phyloP scores from a whole-genome alignment of 495 filamentous ascomycete species.

The Letharia lupina region DNA sequence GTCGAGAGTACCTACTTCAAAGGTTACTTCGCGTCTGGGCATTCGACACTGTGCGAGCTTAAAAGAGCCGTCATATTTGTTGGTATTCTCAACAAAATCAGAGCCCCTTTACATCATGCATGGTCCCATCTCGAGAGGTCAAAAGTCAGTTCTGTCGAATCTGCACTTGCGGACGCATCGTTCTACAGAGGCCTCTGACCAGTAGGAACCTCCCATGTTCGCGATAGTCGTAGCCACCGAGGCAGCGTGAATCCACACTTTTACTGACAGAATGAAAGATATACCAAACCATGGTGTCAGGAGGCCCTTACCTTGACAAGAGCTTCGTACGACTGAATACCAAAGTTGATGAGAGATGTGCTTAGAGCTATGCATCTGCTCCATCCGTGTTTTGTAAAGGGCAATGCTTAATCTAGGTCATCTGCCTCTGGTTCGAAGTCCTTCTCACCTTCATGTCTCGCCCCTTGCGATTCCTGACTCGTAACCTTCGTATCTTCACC shows the following conservation, averaged over 20 bases:
- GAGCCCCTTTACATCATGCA: neutral
- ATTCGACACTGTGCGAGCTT: too few species aligned
- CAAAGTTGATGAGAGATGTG: neutral
- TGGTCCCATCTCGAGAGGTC: neutral
- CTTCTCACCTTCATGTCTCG: constrained; percentile 16
- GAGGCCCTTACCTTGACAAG: neutral
- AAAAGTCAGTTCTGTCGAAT: neutral
- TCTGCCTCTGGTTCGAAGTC: constrained; percentile 21
- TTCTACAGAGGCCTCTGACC: neutral
- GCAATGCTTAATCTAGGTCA: constrained; percentile 19
- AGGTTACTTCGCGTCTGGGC: too few species aligned
- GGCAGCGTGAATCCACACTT: neutral
- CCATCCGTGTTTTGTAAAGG: neutral
- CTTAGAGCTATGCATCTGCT: neutral
- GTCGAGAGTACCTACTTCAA: too few species aligned
- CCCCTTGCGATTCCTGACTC: neutral
- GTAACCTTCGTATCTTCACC: neutral
- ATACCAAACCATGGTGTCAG: neutral
- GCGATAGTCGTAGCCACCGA: neutral
- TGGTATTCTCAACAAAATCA: neutral
- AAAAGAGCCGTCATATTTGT: too few species aligned
- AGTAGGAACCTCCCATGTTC: neutral
- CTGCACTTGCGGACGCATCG: neutral
- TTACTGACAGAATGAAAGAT: neutral
- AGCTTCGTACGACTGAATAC: neutral